phyloP scores from a whole-genome alignment of 2,329 filamentous ascomycete species.

The Aplosporella prunicola region DNA sequence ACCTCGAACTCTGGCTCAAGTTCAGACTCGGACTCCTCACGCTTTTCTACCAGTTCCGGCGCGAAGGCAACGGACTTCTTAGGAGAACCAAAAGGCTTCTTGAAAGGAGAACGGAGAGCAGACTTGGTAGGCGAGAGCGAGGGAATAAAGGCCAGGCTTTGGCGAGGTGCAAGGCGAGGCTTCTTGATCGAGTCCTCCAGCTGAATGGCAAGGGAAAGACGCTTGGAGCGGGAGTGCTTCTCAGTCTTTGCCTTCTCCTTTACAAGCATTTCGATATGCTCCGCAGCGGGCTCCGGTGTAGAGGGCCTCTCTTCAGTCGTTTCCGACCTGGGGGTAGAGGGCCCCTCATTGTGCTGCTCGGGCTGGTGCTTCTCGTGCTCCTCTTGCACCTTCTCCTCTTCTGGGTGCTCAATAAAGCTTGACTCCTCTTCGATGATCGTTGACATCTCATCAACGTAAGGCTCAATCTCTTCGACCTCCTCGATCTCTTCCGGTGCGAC shows the following conservation, averaged over 20 bases:
- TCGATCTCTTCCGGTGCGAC: background rate
- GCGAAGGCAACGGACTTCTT: slow-evolving; percentile 30
- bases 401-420: background rate
- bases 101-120: slow-evolving; percentile 25
- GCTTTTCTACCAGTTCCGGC: background rate
- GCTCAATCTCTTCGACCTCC: background rate
- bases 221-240: slow-evolving; percentile 3
- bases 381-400: background rate
- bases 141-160: slow-evolving; percentile 9
- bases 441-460: background rate
- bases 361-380: background rate
- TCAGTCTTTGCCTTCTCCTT: slow-evolving; percentile 10
- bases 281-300: slow-evolving; percentile 1
- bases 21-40: slow-evolving; percentile 5
- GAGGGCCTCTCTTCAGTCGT: slow-evolving; percentile 8
- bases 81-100: slow-evolving; percentile 22
- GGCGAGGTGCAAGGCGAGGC: too few species aligned
- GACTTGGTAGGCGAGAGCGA: slow-evolving; percentile 17
- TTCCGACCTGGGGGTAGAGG: too few species aligned
- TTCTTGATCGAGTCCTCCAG: slow-evolving; percentile 9
- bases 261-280: background rate
- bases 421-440: background rate
- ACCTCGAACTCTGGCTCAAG: slow-evolving; percentile 13
- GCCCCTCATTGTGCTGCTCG: background rate
- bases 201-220: slow-evolving; percentile 8